A percentile compares a stretch with the other conserved stretches of the same genome.
These are phyloP conservation scores for Claviceps arundinis DNA, from an alignment of 2,329 filamentous ascomycete species.

Conservation along the genomic window DNA sequence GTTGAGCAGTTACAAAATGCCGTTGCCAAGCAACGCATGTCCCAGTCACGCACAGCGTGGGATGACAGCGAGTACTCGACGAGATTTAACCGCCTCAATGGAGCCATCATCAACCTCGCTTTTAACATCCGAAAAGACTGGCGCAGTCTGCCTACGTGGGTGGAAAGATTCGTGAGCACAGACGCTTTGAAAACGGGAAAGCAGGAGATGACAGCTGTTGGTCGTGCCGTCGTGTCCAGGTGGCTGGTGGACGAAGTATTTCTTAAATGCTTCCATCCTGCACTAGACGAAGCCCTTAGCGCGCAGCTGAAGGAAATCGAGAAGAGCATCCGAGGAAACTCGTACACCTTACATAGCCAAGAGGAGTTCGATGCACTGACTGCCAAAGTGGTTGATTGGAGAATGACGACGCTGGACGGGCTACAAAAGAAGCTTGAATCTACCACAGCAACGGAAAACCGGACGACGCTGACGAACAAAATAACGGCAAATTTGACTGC, in stretches of 20 bases:
- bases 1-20: slow-evolving; percentile 94
- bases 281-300: slow-evolving; percentile 64
- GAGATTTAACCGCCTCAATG: slow-evolving; percentile 81
- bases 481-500: slow-evolving; percentile 56
- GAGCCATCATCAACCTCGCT: slow-evolving; percentile 84
- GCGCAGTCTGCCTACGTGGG: slow-evolving; percentile 68
- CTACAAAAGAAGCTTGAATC: slow-evolving; percentile 57
- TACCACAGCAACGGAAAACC: slow-evolving; percentile 51
- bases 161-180: slow-evolving; percentile 65
- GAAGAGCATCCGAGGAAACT: slow-evolving; percentile 68
- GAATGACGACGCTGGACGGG: slow-evolving; percentile 87
- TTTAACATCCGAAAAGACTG: slow-evolving; percentile 97
- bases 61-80: slow-evolving; percentile 91
- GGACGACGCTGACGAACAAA: slow-evolving; percentile 53
- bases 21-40: slow-evolving; percentile 90
- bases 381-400: slow-evolving; percentile 82
- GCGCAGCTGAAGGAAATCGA: slow-evolving; percentile 74
- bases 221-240: slow-evolving; percentile 72
- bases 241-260: slow-evolving; percentile 91
- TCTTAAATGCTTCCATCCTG: slow-evolving; percentile 83
- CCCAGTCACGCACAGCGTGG: slow-evolving; percentile 82
- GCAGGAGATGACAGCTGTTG: slow-evolving; percentile 95
- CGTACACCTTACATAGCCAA: slow-evolving; percentile 58
- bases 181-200: slow-evolving; percentile 79
- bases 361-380: slow-evolving; percentile 85